Base-by-base conservation (phyloP, 1,139 yeast species). In the Pichia terricola region DNA sequence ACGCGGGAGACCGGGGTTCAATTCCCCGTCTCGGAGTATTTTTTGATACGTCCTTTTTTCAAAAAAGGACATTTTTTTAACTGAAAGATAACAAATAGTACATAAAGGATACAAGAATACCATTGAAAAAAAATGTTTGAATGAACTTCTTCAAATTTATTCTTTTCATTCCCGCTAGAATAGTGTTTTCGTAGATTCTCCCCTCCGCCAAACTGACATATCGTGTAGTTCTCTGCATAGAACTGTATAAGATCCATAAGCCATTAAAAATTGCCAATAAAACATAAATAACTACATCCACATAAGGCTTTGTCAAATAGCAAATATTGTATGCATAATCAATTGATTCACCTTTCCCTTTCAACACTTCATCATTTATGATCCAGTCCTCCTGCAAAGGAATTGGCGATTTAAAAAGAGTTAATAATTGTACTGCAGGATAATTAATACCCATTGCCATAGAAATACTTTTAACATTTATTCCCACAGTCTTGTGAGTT, bases 381-480 rank as follows among this genome's bases (percentile, higher is more conserved):
- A 37, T 38, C 35, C 48, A 35, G 16, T 44, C 47, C 6, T 44
- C 41, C 1, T 38, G 41, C n/a, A 44, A 35, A 5, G 45, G 46
- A 7, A 47, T 34, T 2, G 58, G 52, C 28, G 44, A 42, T 10
- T 58, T 56, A 34, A 51, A 54, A 40, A 67, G 63, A 0, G 76
- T 59, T 7, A 76, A 56, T 37, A 75, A 52, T 53, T 75, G 78
- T 3, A 75, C 77, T 0, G 78, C 81, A 0, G 81, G 81, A 38
- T 61, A 61, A 43, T 60, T 56, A 33, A 73, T 72, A 1, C 81
- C 80, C 80, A 75, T 75, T 28, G 81, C 80, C 78, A 76, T 72
- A 39, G 77, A 71, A 8, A 75, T 69, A 27, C 79, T 72, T 53
- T 75, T 75, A 33, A 75, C 77, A 30, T 78, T 74, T 45, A 75